These are phyloP conservation scores for Cutaneotrichosporon arboriforme DNA, from an alignment of 1,284 basidiomycete genomes.

Conservation along the genomic window DNA sequence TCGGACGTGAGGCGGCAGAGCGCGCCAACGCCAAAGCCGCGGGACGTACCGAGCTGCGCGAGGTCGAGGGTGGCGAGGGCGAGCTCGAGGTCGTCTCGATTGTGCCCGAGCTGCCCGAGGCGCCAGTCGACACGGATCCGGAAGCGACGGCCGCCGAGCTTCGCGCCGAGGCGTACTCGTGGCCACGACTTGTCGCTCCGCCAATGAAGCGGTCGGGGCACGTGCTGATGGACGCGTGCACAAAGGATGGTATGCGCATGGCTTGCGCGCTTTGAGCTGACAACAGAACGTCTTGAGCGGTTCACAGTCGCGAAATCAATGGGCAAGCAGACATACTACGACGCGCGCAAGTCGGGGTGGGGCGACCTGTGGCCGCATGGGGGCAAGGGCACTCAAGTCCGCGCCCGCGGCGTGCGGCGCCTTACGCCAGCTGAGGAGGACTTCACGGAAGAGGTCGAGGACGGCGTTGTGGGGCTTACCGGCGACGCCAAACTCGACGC, in stretches of 20 bases:
- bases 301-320: slow-evolving; percentile 86
- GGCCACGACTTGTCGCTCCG: slow-evolving; percentile 86
- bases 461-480: background rate
- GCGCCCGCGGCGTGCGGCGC: slow-evolving; percentile 45
- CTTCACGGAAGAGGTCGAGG: slow-evolving; percentile 6
- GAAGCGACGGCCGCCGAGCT: slow-evolving; percentile 23
- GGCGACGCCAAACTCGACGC: slow-evolving; percentile 8
- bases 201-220: slow-evolving; percentile 90
- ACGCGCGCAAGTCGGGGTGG: slow-evolving; percentile 87
- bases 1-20: slow-evolving; percentile 33
- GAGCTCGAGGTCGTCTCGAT: slow-evolving; percentile 22
- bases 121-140: background rate
- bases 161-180: slow-evolving; percentile 57
- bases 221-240: slow-evolving; percentile 86
- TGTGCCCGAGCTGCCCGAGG: background rate
- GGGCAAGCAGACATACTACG: slow-evolving; percentile 90
- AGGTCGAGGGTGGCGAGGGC: slow-evolving; percentile 37
- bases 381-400: slow-evolving; percentile 65
- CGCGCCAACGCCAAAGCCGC: slow-evolving; percentile 21
- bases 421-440: slow-evolving; percentile 19
- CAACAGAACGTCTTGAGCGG: slow-evolving; percentile 61
- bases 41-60: slow-evolving; percentile 25
- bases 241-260: slow-evolving; percentile 61
- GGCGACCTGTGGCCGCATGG: slow-evolving; percentile 91
- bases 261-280: too few species aligned